phyloP scores from a whole-genome alignment of 257 asterid species.

The Solanum pinnatisectum region DNA sequence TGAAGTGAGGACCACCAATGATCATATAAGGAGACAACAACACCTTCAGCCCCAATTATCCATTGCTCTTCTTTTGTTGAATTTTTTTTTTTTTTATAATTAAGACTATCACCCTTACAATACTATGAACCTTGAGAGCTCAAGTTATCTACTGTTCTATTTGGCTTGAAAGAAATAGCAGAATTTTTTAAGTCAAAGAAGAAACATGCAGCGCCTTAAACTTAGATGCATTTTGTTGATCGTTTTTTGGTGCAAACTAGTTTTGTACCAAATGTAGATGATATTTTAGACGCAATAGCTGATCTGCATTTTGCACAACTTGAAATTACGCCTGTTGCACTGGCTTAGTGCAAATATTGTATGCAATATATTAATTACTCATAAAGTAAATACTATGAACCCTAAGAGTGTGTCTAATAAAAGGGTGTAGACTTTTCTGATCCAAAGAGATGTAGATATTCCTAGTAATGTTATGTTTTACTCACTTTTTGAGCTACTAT shows the following conservation, averaged over 20 bases:
- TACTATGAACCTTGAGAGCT: not conserved
- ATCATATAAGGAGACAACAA: not conserved
- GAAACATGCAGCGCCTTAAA: not conserved
- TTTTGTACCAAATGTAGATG: not conserved
- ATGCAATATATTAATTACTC: not conserved
- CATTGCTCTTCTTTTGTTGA: not conserved
- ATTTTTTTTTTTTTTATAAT: too few species aligned
- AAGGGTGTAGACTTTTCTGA: not conserved
- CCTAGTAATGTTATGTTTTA: not conserved
- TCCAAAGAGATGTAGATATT: not conserved
- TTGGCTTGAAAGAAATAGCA: not conserved
- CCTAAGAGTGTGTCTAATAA: not conserved
- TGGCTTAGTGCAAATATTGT: not conserved
- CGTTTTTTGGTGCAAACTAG: not conserved
- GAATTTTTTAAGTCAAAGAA: not conserved
- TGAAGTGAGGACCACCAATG: not conserved
- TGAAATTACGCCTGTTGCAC: not conserved
- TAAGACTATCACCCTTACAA: not conserved
- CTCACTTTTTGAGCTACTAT: not conserved
- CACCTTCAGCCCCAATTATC: not conserved
- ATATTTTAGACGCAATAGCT: not conserved
- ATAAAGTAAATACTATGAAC: not conserved
- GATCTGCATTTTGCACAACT: not conserved
- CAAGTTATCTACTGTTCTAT: not conserved
- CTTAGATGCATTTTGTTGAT: not conserved